A percentile compares a stretch with the other conserved stretches of the same genome.
Conservation (phyloP, 2,329 filamentous ascomycete species). For the Neopestalotiopsis clavispora region DNA sequence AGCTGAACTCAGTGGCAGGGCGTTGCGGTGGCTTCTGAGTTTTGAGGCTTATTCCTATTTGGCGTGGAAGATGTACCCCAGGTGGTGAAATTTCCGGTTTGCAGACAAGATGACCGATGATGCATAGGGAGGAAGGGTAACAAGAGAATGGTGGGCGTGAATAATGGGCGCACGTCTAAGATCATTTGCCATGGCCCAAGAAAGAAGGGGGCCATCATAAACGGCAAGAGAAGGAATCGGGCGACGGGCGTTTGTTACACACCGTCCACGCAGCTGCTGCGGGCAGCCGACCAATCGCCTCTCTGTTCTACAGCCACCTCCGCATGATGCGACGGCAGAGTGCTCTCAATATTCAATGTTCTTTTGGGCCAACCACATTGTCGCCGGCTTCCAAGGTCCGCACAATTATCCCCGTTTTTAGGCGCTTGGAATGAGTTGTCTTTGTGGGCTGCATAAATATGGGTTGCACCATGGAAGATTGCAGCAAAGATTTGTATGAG, state of each 20-base stretch:
- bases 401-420: background rate
- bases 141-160: background rate
- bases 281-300: background rate
- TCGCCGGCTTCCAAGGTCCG: background rate
- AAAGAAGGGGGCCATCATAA: background rate
- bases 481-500: background rate
- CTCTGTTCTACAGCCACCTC: background rate
- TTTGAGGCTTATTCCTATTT: too few species aligned
- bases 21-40: too few species aligned
- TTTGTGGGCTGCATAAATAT: background rate
- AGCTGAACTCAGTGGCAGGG: too few species aligned
- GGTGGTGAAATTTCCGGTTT: too few species aligned
- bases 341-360: conserved; percentile 6
- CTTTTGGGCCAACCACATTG: conserved; percentile 3
- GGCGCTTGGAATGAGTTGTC: conserved; percentile 10
- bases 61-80: too few species aligned
- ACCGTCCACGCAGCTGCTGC: background rate
- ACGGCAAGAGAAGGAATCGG: background rate
- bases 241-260: conserved; percentile 11
- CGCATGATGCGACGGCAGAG: background rate
- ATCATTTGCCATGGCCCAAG: background rate
- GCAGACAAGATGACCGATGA: too few species aligned
- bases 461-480: background rate
- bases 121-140: too few species aligned
- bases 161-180: background rate